Base-by-base conservation (phyloP, 257 asterid species). In the Scutellaria galericulata region DNA sequence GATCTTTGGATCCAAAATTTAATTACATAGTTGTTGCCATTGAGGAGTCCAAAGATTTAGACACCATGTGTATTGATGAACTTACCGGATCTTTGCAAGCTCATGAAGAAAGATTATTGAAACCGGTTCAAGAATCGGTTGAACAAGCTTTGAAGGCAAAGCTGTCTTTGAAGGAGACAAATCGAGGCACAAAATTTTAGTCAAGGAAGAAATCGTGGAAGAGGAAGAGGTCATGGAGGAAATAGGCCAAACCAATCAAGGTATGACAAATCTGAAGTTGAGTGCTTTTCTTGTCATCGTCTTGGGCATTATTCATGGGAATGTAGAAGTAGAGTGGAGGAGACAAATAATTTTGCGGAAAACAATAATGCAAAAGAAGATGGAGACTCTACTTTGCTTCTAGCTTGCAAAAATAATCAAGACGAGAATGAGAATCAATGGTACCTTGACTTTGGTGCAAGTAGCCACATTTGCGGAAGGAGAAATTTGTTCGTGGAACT, bases 21-120 rank as follows among this genome's bases (percentile, higher is more conserved):
- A 35, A 60, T 15, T 41, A 62, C 37, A 14, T n/a, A 4, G 35
- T 40, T 5, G 35, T 62, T 62, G 68, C 51, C 37, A 62, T 62
- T 7, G 51, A 62, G 40, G 35, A 66, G 71, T 66, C 71, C 27
- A 66, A 66, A 10, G 53, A 63, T 22, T 9, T 72, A 12, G 42
- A 47, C 51, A 35, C 22, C n/a, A 60, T 50, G 76, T 13, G 15
- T 2, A 1, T 71, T 24, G 68, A 71, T 45, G 51, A 71, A 11
- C 60, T 58, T 15, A 8, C 7, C 1, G 24, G 62, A 9, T 71
- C 61, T 1, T 59, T 71, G 45, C 60, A 71, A 71, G 61, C 52
- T 35, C 76, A 71, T 71, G 69, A 71, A 71, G 51, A 71, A 8
- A 48, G 70, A 51, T 20, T 72, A 44, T 8, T 14, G 53, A 61